Conservation (phyloP, 805 yeast species). For the Isabelozyma gotoi region DNA sequence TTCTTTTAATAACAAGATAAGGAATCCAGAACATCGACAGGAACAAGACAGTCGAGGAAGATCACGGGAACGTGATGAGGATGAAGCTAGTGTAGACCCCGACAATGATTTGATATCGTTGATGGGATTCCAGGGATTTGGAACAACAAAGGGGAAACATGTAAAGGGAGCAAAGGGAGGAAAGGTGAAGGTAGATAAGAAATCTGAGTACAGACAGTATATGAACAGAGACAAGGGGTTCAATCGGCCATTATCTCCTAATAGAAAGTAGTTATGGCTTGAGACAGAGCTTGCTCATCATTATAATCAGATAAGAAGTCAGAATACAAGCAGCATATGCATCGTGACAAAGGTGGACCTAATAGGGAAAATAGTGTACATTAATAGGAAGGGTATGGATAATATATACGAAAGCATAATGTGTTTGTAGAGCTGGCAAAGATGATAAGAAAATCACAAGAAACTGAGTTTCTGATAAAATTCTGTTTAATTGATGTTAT, state of each 20-base stretch:
- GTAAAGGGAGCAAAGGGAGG: slow-evolving; percentile 52
- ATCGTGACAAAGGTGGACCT: not conserved
- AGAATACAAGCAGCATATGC: not conserved
- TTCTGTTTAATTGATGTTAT: too few species aligned
- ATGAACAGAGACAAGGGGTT: slow-evolving; percentile 59
- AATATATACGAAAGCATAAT: too few species aligned
- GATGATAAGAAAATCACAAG: too few species aligned
- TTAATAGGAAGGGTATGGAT: too few species aligned
- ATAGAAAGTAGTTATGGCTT: slow-evolving; percentile 13
- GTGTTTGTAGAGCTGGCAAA: too few species aligned
- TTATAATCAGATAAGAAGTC: too few species aligned
- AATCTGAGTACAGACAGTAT: slow-evolving; percentile 55
- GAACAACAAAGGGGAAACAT: slow-evolving; percentile 55
- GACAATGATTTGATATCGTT: slow-evolving; percentile 36
- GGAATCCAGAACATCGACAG: slow-evolving; percentile 9
- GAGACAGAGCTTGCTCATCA: not conserved
- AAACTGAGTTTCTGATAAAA: too few species aligned
- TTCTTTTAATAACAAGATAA: slow-evolving; percentile 11
- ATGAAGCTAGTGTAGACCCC: slow-evolving; percentile 5
- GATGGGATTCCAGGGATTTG: slow-evolving; percentile 62
- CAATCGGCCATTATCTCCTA: slow-evolving; percentile 55
- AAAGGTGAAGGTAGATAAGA: slow-evolving; percentile 33
- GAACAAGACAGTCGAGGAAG: slow-evolving; percentile 24
- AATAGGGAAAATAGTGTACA: too few species aligned
- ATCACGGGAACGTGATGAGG: slow-evolving; percentile 16